phyloP scores from a whole-genome alignment of 371 early-diverging fungal species.

The Mortierella sp. region DNA sequence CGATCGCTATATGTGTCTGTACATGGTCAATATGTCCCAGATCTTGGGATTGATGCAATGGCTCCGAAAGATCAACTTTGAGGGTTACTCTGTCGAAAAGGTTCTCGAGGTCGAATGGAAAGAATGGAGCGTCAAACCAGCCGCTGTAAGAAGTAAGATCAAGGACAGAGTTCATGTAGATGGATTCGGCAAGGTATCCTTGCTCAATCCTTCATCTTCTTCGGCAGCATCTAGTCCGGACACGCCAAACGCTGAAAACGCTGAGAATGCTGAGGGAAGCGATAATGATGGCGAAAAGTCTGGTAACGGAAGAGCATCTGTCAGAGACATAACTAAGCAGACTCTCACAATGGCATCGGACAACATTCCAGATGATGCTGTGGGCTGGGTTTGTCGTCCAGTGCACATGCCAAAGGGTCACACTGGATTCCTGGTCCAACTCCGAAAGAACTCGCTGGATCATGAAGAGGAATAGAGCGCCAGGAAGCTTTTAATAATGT shows the following conservation, averaged over 20 bases:
- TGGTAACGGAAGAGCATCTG: neutral
- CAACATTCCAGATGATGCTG: constrained; percentile 45
- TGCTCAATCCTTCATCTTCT: neutral
- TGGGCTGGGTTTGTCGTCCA: constrained; percentile 73
- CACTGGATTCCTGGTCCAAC: constrained; percentile 72
- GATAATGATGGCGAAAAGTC: neutral
- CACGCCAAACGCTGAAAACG: neutral
- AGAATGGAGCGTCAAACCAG: constrained; percentile 75
- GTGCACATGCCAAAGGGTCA: constrained; percentile 65
- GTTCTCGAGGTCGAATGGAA: constrained; percentile 77
- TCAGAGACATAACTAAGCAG: neutral
- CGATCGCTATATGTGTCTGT: constrained; percentile 75
- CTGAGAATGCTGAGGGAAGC: neutral
- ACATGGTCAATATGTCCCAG: constrained; percentile 84
- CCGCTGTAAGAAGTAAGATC: constrained; percentile 64
- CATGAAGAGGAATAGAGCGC: too few relatives aligned
- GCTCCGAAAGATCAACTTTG: constrained; percentile 47
- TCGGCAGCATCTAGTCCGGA: neutral
- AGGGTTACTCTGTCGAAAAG: constrained; percentile 56
- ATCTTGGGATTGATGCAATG: constrained; percentile 66
- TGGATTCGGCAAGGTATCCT: constrained; percentile 33
- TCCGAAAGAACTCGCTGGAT: constrained; percentile 55
- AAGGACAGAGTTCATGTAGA: constrained; percentile 46
- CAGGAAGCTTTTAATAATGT: too few relatives aligned
- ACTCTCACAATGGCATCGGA: constrained; percentile 27